These are phyloP conservation scores for Byssothecium circinans DNA, from an alignment of 2,329 filamentous ascomycete genomes.

Conservation along the genomic window DNA sequence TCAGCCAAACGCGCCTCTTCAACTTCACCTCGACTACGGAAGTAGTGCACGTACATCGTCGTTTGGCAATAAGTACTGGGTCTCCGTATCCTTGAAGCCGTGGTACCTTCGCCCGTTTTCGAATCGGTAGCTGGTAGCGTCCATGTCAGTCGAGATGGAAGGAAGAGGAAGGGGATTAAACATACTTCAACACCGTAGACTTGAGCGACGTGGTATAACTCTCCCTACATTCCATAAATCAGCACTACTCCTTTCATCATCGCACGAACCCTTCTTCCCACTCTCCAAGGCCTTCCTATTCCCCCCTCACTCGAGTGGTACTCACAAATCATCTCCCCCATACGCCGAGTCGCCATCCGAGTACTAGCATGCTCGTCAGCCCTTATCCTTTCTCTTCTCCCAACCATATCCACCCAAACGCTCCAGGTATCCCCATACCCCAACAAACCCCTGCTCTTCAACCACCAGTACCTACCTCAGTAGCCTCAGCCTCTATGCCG, in stretches of 20 bases:
- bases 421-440: too few relatives aligned
- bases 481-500: slow-evolving; percentile 12
- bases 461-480: slow-evolving; percentile 5
- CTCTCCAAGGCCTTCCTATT: too few relatives aligned
- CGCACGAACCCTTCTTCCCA: too few relatives aligned
- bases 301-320: background rate
- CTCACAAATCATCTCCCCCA: slow-evolving; percentile 25
- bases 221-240: slow-evolving; percentile 12
- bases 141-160: too few relatives aligned
- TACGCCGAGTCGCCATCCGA: slow-evolving; percentile 20
- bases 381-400: too few relatives aligned
- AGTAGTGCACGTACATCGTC: slow-evolving; percentile 20
- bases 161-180: background rate
- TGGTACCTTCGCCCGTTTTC: slow-evolving; percentile 31
- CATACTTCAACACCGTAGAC: slow-evolving; percentile 23
- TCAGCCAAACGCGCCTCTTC: too few relatives aligned
- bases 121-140: slow-evolving; percentile 20
- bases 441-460: background rate
- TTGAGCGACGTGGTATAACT: slow-evolving; percentile 30
- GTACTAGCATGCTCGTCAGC: slow-evolving; percentile 4
- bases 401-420: background rate
- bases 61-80: slow-evolving; percentile 27
- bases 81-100: slow-evolving; percentile 22
- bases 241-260: background rate
- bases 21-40: background rate